Conservation (phyloP, 2,329 filamentous ascomycete species). For the Macrophomina phaseolina region DNA sequence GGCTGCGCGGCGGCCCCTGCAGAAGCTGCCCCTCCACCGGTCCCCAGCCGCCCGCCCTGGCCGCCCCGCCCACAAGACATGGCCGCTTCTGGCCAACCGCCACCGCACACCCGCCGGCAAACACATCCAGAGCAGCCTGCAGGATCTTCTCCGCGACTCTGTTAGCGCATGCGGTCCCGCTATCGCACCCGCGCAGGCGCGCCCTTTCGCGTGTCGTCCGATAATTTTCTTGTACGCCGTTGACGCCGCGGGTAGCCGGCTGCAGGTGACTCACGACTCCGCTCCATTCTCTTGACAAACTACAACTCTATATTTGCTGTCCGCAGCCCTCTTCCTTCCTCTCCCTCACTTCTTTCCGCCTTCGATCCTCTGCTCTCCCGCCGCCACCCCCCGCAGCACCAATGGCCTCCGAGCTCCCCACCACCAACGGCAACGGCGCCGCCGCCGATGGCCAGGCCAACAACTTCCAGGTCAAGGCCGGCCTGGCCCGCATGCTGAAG, state of each 20-base stretch:
- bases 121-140: neutral
- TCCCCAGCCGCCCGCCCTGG: neutral
- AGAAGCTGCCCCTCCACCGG: constrained; percentile 1
- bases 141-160: constrained; percentile 15
- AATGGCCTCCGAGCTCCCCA: constrained; percentile 57
- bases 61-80: constrained; percentile 8
- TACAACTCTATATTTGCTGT: neutral
- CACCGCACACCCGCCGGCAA: neutral
- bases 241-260: constrained; percentile 21
- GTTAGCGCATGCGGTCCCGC: constrained; percentile 12
- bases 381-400: constrained; percentile 6
- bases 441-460: constrained; percentile 52
- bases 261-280: constrained; percentile 22
- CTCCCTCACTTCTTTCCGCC: neutral
- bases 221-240: constrained; percentile 14
- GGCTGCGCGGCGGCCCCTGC: constrained; percentile 15
- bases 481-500: constrained; percentile 97
- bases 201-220: constrained; percentile 17
- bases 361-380: neutral
- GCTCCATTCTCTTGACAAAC: constrained; percentile 1
- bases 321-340: neutral
- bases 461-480: constrained; percentile 89
- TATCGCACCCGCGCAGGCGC: constrained; percentile 6
- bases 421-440: constrained; percentile 50
- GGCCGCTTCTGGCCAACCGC: neutral